phyloP scores from a whole-genome alignment of 345 rosid genomes.

The Gossypium anomalum region DNA sequence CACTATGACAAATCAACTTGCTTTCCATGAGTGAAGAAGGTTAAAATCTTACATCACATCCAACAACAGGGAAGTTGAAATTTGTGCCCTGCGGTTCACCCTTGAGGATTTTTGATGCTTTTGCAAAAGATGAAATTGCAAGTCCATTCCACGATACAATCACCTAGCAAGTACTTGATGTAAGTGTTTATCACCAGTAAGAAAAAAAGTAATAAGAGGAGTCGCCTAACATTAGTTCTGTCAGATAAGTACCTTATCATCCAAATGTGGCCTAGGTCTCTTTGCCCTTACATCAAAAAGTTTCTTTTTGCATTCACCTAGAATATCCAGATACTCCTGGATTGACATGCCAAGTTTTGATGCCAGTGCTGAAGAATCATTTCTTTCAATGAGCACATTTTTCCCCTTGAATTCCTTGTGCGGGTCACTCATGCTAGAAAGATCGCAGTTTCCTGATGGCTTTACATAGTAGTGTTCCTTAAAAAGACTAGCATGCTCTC shows the following conservation, averaged over 20 bases:
- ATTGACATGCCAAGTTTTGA: constrained; percentile 52
- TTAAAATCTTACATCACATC: constrained; percentile 55
- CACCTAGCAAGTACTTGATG: constrained; percentile 44
- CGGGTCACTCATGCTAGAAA: constrained; percentile 83
- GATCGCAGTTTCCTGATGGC: constrained; percentile 80
- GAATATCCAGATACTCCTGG: constrained; percentile 57
- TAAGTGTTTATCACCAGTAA: constrained; percentile 8
- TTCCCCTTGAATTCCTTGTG: constrained; percentile 72
- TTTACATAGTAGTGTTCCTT: constrained; percentile 77
- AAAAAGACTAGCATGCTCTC: constrained; percentile 66
- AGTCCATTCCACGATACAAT: constrained; percentile 97
- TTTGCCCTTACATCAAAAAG: constrained; percentile 62
- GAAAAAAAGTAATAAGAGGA: not conserved
- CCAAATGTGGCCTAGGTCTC: constrained; percentile 86
- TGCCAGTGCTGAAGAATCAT: constrained; percentile 57
- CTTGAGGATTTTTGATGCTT: constrained; percentile 77
- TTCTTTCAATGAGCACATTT: constrained; percentile 79
- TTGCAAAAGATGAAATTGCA: constrained; percentile 73
- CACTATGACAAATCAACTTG: not conserved
- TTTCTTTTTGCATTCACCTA: constrained; percentile 71
- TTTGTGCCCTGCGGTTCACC: constrained; percentile 45
- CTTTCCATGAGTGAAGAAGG: not conserved
- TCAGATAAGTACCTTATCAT: constrained; percentile 61
- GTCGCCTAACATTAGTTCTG: not conserved
- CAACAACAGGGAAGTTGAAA: constrained; percentile 64